phyloP scores from a whole-genome alignment of 495 filamentous ascomycete species.

The Schizothecium vesticola region DNA sequence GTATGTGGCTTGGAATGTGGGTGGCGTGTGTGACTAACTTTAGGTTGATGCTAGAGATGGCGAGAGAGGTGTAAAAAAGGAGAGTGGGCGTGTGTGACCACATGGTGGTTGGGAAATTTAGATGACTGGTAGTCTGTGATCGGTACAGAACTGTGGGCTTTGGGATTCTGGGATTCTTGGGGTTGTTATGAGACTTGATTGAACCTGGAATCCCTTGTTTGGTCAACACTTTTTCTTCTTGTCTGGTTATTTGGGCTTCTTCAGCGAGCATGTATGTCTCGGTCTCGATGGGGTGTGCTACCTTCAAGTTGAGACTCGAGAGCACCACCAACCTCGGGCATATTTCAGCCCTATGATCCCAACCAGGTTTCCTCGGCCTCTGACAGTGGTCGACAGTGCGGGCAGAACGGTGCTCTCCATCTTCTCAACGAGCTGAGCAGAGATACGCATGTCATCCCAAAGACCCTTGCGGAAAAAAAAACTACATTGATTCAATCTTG shows the following conservation, averaged over 20 bases:
- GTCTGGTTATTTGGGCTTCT: background rate
- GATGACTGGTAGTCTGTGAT: background rate
- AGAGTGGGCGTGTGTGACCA: background rate
- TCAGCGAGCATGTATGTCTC: background rate
- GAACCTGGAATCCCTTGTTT: background rate
- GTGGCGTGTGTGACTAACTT: background rate
- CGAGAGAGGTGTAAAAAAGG: background rate
- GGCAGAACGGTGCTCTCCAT: background rate
- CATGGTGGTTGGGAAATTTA: background rate
- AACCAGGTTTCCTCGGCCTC: background rate
- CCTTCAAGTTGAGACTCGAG: background rate
- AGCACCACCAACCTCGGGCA: background rate
- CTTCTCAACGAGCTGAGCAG: background rate
- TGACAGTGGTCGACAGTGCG: background rate
- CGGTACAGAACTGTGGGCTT: background rate
- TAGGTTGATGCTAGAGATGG: background rate
- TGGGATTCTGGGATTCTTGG: background rate
- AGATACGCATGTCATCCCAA: too few species aligned
- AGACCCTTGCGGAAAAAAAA: too few species aligned
- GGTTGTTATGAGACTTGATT: background rate
- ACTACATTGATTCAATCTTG: too few species aligned
- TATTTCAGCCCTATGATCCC: background rate
- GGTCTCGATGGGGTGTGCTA: background rate
- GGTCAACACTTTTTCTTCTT: background rate
- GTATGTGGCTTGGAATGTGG: background rate